Percentiles rank a stretch among this genome's conserved stretches.
These are phyloP conservation scores for Wallemia mellicola DNA, from an alignment of 1,284 basidiomycete genomes.

Conservation along the genomic window DNA sequence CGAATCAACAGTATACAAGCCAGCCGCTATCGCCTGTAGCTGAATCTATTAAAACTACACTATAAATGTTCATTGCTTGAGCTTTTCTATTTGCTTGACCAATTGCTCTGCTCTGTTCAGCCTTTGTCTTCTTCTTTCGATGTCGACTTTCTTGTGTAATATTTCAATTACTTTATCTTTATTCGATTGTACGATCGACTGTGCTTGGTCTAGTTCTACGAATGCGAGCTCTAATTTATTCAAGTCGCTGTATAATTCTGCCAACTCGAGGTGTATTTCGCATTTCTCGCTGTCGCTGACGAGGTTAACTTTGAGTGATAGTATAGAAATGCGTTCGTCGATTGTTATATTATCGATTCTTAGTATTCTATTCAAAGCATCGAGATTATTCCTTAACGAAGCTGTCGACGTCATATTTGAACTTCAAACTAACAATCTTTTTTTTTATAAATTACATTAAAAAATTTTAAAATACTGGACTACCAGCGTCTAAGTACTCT, in stretches of 20 bases:
- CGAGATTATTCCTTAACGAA: neutral
- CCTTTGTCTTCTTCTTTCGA: neutral
- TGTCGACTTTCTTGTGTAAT: neutral
- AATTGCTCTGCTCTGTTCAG: neutral
- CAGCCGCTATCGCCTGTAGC: neutral
- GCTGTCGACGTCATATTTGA: neutral
- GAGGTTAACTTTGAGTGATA: neutral
- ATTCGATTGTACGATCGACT: neutral
- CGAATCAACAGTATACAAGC: neutral
- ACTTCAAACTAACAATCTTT: no score
- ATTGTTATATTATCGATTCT: neutral
- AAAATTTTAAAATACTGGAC: neutral
- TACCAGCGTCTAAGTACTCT: constrained; percentile 21
- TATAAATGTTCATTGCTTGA: neutral
- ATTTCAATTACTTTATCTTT: neutral
- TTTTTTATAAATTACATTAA: neutral
- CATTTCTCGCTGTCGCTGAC: neutral
- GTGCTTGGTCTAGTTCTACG: neutral
- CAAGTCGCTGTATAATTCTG: neutral
- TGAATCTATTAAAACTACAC: neutral
- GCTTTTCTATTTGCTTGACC: neutral
- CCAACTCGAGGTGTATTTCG: neutral
- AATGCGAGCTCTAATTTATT: neutral
- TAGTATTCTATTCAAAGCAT: neutral
- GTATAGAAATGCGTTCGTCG: neutral